A percentile compares a stretch with the other conserved stretches of the same genome.
phyloP scores from a whole-genome alignment of 192 early-diverging fungal species.

The Coemansia sp. region DNA sequence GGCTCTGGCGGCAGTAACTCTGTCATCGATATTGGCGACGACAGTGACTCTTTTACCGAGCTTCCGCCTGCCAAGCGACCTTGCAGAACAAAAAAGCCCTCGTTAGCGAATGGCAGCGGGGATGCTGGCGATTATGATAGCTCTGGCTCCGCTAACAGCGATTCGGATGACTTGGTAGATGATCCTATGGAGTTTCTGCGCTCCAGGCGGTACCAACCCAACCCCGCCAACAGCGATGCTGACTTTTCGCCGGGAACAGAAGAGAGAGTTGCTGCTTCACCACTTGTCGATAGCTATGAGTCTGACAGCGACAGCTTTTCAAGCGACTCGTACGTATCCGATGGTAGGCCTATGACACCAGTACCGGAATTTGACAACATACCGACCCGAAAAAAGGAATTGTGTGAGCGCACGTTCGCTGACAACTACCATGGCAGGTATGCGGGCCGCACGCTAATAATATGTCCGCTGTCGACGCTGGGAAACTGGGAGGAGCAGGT shows the following conservation, averaged over 20 bases:
- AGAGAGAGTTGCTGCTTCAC: background rate
- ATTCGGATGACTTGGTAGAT: conserved; percentile 21
- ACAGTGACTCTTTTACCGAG: conserved; percentile 36
- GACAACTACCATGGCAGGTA: conserved; percentile 46
- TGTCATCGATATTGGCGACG: conserved; percentile 9
- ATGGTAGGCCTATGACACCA: conserved; percentile 39
- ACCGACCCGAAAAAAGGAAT: conserved; percentile 31
- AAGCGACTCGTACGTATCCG: conserved; percentile 8
- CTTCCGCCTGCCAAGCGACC: conserved; percentile 5
- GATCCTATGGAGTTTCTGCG: conserved; percentile 6
- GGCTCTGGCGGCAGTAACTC: background rate
- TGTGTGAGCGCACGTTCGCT: conserved; percentile 37
- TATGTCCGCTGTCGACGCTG: conserved; percentile 70
- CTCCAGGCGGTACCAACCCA: background rate
- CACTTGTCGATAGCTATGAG: background rate
- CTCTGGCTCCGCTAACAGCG: conserved; percentile 1
- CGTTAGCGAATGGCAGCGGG: background rate
- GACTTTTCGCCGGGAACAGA: background rate
- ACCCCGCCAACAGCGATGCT: background rate
- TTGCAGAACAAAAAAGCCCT: background rate
- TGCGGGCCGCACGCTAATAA: conserved; percentile 61
- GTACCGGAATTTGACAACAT: conserved; percentile 43
- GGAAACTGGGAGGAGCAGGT: conserved; percentile 77
- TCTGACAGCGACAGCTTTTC: background rate
- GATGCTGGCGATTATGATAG: background rate